Evolutionary conservation across 2,329 filamentous ascomycete species (phyloP).

Genomic region (Claviceps pusilla): DNA sequence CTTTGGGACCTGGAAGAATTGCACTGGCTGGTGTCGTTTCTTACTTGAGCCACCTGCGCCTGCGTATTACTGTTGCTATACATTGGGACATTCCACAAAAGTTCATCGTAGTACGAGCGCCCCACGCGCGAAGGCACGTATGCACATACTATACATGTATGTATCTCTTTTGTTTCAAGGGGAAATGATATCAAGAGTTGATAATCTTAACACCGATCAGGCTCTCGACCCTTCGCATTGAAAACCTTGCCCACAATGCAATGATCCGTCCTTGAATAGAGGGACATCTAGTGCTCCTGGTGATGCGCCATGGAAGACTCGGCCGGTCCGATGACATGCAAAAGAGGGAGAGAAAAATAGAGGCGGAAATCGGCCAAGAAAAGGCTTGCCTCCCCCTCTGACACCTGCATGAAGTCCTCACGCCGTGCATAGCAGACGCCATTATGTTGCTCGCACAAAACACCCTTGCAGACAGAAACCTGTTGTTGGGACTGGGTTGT

Average conservation of each 20-base stretch:
- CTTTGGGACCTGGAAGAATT: not conserved
- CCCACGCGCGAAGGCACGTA: not conserved
- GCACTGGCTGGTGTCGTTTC: not conserved
- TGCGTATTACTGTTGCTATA: not conserved
- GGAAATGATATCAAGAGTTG: not conserved
- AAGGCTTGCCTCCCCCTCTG: not conserved
- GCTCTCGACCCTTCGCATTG: not conserved
- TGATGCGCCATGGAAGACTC: not conserved
- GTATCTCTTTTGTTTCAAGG: not conserved
- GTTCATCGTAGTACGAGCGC: not conserved
- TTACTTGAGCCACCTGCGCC: not conserved
- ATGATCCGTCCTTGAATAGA: not conserved
- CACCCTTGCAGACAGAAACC: not conserved
- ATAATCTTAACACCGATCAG: not conserved
- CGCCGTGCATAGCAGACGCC: slow-evolving; percentile 1
- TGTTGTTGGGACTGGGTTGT: not conserved
- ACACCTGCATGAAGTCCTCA: slow-evolving; percentile 1
- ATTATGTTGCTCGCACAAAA: not conserved
- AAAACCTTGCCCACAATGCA: not conserved
- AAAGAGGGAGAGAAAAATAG: not conserved
- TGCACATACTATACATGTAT: not conserved
- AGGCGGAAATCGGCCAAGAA: slow-evolving; percentile 23
- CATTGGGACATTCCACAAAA: not conserved
- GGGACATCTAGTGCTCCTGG: not conserved
- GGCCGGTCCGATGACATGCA: not conserved